Conservation (phyloP, 805 yeast genomes). For the Candida coquimbonensis region DNA sequence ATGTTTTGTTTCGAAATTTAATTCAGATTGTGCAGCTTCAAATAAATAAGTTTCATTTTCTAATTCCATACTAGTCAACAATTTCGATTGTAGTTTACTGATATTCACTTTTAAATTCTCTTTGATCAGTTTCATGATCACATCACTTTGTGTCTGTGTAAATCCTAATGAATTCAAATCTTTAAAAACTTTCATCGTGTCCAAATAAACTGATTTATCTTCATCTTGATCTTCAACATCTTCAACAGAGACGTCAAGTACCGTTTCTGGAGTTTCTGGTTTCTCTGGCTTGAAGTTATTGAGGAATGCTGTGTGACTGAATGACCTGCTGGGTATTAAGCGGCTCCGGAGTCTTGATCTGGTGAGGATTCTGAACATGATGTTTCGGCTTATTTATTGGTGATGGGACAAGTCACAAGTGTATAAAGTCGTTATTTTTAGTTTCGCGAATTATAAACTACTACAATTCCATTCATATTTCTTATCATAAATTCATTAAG, state of each 20-base stretch:
- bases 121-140: conserved; percentile 40
- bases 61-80: conserved; percentile 49
- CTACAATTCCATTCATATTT: background rate
- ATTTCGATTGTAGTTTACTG: conserved; percentile 24
- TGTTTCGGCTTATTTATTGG: too few relatives aligned
- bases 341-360: too few relatives aligned
- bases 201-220: conserved; percentile 30
- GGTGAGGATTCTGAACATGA: too few relatives aligned
- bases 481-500: conserved; percentile 17
- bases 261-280: background rate
- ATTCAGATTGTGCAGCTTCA: conserved; percentile 87
- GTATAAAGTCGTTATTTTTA: background rate
- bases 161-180: conserved; percentile 52
- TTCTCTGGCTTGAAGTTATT: background rate
- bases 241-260: conserved; percentile 1
- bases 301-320: too few relatives aligned
- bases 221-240: background rate
- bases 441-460: too few relatives aligned
- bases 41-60: conserved; percentile 86
- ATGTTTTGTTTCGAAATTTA: conserved; percentile 68
- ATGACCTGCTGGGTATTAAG: too few relatives aligned
- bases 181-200: conserved; percentile 55
- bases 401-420: too few relatives aligned
- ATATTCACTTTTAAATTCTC: conserved; percentile 28
- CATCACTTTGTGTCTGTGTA: conserved; percentile 52